Conservation (phyloP, 148 eudicot genomes). For the Rhododendron ovatum region DNA sequence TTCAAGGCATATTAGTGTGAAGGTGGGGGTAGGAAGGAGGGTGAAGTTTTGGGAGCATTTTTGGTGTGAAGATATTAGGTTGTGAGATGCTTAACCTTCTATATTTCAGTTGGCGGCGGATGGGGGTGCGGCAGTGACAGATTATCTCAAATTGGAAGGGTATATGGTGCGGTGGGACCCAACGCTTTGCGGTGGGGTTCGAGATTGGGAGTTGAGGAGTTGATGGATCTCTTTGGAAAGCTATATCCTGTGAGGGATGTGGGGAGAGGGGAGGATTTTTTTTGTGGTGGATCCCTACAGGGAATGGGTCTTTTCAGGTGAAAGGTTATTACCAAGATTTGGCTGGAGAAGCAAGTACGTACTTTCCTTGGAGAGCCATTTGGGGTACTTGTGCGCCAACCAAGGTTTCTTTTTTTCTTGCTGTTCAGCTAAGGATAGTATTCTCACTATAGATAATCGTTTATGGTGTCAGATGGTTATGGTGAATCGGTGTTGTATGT, state of each 20-base stretch:
- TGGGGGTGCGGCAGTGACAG: background rate
- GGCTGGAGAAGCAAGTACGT: background rate
- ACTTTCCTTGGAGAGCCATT: background rate
- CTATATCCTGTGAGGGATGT: background rate
- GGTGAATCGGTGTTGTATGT: too few relatives aligned
- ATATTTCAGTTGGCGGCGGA: background rate
- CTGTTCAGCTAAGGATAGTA: background rate
- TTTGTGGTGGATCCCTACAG: background rate
- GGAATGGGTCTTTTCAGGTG: background rate
- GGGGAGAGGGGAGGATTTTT: background rate
- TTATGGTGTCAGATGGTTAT: too few relatives aligned
- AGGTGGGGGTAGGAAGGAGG: background rate
- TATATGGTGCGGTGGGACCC: background rate
- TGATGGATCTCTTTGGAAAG: too few relatives aligned
- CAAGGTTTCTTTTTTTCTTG: background rate
- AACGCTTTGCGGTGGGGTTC: background rate
- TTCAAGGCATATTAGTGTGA: too few relatives aligned
- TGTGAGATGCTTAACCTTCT: background rate
- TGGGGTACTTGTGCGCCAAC: background rate
- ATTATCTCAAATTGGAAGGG: background rate
- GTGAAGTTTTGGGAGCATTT: background rate
- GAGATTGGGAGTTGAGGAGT: too few relatives aligned
- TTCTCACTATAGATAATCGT: background rate
- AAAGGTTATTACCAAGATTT: background rate
- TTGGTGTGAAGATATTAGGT: background rate